phyloP scores from a whole-genome alignment of 495 filamentous ascomycete species.

The Collariella sp. region DNA sequence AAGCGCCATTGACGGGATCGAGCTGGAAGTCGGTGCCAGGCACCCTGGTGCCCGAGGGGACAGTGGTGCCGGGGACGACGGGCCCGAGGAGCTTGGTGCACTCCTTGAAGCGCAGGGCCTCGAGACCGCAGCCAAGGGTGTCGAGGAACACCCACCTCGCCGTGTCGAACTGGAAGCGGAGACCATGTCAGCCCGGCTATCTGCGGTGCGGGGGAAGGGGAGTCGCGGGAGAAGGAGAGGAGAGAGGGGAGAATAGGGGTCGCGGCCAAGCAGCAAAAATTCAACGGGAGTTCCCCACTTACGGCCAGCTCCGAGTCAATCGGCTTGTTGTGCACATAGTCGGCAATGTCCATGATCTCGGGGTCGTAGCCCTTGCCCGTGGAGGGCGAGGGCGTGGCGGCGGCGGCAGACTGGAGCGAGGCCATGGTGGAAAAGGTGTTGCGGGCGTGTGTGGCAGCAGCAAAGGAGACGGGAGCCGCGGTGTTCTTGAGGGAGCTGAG shows the following conservation, averaged over 20 bases:
- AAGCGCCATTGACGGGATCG: slow-evolving; percentile 90
- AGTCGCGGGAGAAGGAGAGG: background rate
- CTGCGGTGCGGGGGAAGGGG: background rate
- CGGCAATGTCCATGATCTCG: slow-evolving; percentile 89
- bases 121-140: slow-evolving; percentile 91
- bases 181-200: slow-evolving; percentile 11
- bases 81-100: slow-evolving; percentile 94
- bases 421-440: slow-evolving; percentile 50
- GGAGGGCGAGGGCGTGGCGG: slow-evolving; percentile 39
- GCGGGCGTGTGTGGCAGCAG: slow-evolving; percentile 20
- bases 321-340: slow-evolving; percentile 85
- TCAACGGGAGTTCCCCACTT: slow-evolving; percentile 28
- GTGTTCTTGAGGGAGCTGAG: slow-evolving; percentile 15
- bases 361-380: slow-evolving; percentile 62
- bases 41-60: slow-evolving; percentile 87
- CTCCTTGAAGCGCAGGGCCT: slow-evolving; percentile 91
- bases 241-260: background rate
- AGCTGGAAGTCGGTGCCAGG: slow-evolving; percentile 90
- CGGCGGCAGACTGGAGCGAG: slow-evolving; percentile 42
- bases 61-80: slow-evolving; percentile 79
- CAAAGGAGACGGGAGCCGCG: slow-evolving; percentile 16
- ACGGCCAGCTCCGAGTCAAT: slow-evolving; percentile 90
- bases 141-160: slow-evolving; percentile 85
- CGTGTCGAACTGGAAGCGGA: slow-evolving; percentile 70
- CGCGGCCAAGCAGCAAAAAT: background rate